Base-by-base conservation (phyloP, 1,139 yeast genomes). In the Yamadazyma conglobata region DNA sequence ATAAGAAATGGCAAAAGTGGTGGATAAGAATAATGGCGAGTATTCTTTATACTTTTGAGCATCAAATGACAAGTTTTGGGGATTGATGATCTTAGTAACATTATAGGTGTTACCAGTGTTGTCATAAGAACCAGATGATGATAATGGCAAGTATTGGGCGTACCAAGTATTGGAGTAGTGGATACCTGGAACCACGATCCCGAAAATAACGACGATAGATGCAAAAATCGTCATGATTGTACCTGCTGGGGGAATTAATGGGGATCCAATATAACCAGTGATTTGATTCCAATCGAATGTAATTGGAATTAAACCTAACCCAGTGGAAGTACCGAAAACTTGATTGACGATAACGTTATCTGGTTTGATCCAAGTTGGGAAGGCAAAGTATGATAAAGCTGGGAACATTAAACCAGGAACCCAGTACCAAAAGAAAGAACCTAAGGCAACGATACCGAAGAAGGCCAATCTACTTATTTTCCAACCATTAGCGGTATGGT, bases 241-340 rank as follows among this genome's bases (percentile, higher is more conserved):
- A 31, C 72, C 60, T 30, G 78, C 74, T 18, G 89, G 88, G 6
- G 86, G 82, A 42, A 79, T 69, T 47, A 82, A 65, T 8, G 89
- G 86, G 15, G 82, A 72, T 10, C 79, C 77, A 38, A 75, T 57
- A 54, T 72, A 75, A 31, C 78, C 82, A 22, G 69, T 59, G 29
- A 66, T 56, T 48, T 65, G 72, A 44, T 62, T 64, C 71, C 71
- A 65, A 46, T 59, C 66, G 39, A 61, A 58, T 14, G 69, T 60
- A 31, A 74, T 50, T 15, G 88, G 88, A 47, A 79, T 56, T 52
- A 79, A 52, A 16, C 85, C 87, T 36, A 79, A 60, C 10, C 86
- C 86, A 9, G 77, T 60, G 10, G 60, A 42, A 18, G 73, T 60
- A 31, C 87, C 85, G 48, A 79, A 78, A 27, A 81, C 54, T 52